Base-by-base conservation (phyloP, 148 eudicot genomes). In the Beta vulgaris region DNA sequence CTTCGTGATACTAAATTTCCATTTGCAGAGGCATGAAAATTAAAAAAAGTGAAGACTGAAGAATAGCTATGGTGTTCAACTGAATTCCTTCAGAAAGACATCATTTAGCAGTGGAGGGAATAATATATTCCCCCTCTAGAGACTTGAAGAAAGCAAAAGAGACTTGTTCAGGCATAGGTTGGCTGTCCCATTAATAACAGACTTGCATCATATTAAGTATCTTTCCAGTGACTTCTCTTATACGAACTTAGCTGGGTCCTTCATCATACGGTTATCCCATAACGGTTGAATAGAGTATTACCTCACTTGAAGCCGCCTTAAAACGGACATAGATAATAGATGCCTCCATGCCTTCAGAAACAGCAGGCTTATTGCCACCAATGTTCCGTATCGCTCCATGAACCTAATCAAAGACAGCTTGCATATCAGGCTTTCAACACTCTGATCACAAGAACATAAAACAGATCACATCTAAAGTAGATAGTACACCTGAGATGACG, bases 281-380 rank as follows among this genome's bases (percentile, higher is more conserved):
- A 69, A 26, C 25, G 26, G 31, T 36, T 35, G 70, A 19, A 26
- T 31, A 31, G 76, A 29, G 11, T 43, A 72, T 74, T 85, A 92
- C 99, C 97, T 95, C 99, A 85, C 91, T 92, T 70, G 99, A 94
- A 80, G 99, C 99, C 63, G 97, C 97, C 85, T 91, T 92, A 80
- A 92, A 95, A 62, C 97, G 93, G 42, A 95, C 99, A 86, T 95
- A 95, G 36, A 95, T 89, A 64, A 89, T 82, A 74, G 99, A 95
- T 73, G 99, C 91, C 84, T 92, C 99, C 23, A 92, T 94, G 77
- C 89, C 93, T 84, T 95, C 99, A 72, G 99, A 92, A 78, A 95
- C 84, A 80, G 91, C 82, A 51, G 80, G 69, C 71, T 87, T 92
- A 82, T 83, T 81, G 48, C 88, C 92, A 80, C 85, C 85, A 78